A percentile compares a stretch with the other conserved stretches of the same genome.
phyloP scores from a whole-genome alignment of 1,139 yeast genomes.

The Sugiyamaella paludigena region DNA sequence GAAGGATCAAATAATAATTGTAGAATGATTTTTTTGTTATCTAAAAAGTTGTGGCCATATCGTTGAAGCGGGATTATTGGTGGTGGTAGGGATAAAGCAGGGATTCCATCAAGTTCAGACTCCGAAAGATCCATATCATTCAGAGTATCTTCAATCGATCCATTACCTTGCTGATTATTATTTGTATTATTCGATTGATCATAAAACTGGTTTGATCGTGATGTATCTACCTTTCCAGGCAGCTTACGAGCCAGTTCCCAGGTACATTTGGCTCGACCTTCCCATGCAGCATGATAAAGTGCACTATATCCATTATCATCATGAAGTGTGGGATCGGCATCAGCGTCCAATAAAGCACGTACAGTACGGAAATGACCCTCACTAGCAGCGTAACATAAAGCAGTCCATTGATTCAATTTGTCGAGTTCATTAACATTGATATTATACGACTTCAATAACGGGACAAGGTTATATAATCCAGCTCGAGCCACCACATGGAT shows the following conservation, averaged over 20 bases:
- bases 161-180: conserved; percentile 1
- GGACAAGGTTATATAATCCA: conserved; percentile 69
- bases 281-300: conserved; percentile 87
- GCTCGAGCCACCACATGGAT: conserved; percentile 85
- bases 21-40: conserved; percentile 72
- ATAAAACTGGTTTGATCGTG: conserved; percentile 18
- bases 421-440: conserved; percentile 79
- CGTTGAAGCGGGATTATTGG: conserved; percentile 91
- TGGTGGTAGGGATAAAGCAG: conserved; percentile 89
- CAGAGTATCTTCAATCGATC: conserved; percentile 19
- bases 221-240: conserved; percentile 21
- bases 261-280: conserved; percentile 80
- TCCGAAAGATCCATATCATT: conserved; percentile 31
- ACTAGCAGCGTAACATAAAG: conserved; percentile 83
- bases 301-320: conserved; percentile 87
- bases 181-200: not conserved
- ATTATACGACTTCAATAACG: conserved; percentile 65
- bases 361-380: conserved; percentile 80
- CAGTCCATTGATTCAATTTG: conserved; percentile 90
- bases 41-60: conserved; percentile 93
- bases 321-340: conserved; percentile 68
- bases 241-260: conserved; percentile 52
- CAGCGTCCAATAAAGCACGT: conserved; percentile 62
- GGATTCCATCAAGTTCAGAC: conserved; percentile 64
- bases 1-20: conserved; percentile 69